Evolutionary conservation across 192 early-diverging fungal genomes (phyloP).

Genomic region (Obelidium mucronatum): DNA sequence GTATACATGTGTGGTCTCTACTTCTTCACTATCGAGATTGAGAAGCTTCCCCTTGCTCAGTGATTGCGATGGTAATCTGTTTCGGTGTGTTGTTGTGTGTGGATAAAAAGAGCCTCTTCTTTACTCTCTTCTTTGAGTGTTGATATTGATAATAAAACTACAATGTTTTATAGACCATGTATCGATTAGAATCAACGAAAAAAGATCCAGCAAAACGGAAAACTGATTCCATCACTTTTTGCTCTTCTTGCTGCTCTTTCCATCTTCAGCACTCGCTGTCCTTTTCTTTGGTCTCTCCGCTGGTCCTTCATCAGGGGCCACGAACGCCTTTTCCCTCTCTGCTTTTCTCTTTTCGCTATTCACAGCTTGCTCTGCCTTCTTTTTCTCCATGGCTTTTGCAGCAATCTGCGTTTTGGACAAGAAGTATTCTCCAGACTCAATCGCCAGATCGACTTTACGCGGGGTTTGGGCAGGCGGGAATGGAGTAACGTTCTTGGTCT

Average conservation of each 20-base stretch:
- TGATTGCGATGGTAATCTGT: not conserved
- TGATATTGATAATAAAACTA: too few species aligned
- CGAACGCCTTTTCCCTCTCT: conserved; percentile 80
- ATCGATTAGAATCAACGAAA: not conserved
- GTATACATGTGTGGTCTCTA: not conserved
- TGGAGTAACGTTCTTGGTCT: conserved; percentile 86
- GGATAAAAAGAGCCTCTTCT: too few species aligned
- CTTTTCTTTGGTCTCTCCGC: not conserved
- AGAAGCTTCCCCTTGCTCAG: not conserved
- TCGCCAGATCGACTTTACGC: conserved; percentile 87
- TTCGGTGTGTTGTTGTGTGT: not conserved
- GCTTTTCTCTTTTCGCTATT: conserved; percentile 70
- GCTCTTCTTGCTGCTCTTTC: not conserved
- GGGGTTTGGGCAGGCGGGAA: conserved; percentile 89
- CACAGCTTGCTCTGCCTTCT: conserved; percentile 75
- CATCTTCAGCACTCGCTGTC: not conserved
- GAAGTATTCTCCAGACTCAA: conserved; percentile 98
- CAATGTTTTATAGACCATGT: too few species aligned
- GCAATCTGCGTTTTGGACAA: conserved; percentile 58
- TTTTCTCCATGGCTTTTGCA: conserved; percentile 64
- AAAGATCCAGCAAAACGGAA: not conserved
- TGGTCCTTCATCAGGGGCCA: conserved; percentile 22
- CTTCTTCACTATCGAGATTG: not conserved
- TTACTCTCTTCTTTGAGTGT: too few species aligned
- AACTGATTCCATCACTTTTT: not conserved